Conservation (phyloP, 331 rosid genomes). For the Stylosanthes scabra region DNA sequence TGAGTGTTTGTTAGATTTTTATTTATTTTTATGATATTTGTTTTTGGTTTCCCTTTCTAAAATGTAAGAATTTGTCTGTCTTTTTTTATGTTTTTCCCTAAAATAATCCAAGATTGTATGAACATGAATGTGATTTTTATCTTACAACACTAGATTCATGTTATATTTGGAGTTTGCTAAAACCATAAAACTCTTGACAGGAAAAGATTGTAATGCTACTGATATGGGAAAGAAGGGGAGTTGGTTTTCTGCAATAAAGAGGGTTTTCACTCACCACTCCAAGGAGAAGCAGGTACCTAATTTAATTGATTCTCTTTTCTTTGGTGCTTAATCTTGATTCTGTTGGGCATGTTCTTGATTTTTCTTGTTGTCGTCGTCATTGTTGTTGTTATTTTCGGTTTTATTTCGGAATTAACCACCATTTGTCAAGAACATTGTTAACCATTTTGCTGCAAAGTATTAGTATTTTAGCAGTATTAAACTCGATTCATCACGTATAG, state of each 20-base stretch:
- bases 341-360: too few relatives aligned
- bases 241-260: conserved; percentile 96
- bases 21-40: neutral
- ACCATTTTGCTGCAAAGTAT: conserved; percentile 20
- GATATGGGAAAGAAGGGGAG: conserved; percentile 95
- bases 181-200: conserved; percentile 39
- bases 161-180: conserved; percentile 15
- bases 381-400: conserved; percentile 4
- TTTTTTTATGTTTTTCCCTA: neutral
- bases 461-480: conserved; percentile 6
- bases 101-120: too few relatives aligned
- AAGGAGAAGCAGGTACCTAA: conserved; percentile 72
- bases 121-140: conserved; percentile 19
- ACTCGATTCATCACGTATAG: too few relatives aligned
- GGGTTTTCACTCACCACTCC: conserved; percentile 79
- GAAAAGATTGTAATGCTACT: conserved; percentile 80
- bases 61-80: too few relatives aligned
- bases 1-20: conserved; percentile 33
- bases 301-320: too few relatives aligned
- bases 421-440: conserved; percentile 12
- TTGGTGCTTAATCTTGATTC: too few relatives aligned
- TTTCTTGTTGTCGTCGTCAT: neutral
- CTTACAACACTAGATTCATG: conserved; percentile 17
- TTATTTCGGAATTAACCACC: neutral
- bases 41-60: too few relatives aligned